Percentiles rank a stretch among this genome's conserved stretches.
These are phyloP conservation scores for Elymus sibiricus DNA, from an alignment of 176 grass and related monocot genomes.

Conservation along the genomic window DNA sequence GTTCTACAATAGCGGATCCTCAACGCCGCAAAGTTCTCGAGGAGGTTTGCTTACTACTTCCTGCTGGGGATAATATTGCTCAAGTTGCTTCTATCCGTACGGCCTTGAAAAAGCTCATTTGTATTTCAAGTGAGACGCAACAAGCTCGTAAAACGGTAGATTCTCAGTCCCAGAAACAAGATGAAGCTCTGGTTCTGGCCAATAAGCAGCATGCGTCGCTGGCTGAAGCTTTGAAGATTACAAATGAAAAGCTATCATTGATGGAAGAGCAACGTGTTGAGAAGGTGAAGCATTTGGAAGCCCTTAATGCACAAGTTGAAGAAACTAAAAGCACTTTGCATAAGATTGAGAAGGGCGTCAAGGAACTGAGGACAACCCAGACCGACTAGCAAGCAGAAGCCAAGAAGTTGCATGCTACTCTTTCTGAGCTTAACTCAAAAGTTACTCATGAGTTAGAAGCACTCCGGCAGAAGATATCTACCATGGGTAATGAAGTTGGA, in stretches of 20 bases:
- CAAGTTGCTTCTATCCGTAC: neutral
- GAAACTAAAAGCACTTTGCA: neutral
- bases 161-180: neutral
- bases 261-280: neutral
- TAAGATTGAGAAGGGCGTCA: neutral
- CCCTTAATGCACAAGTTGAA: neutral
- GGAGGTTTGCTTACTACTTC: too few species aligned
- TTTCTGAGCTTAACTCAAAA: neutral
- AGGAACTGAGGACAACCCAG: neutral
- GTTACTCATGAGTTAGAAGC: neutral
- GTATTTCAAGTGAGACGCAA: neutral
- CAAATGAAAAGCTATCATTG: neutral
- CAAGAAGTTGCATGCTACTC: neutral
- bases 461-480: neutral
- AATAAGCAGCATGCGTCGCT: neutral
- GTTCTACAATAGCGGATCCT: too few species aligned
- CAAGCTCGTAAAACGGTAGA: neutral
- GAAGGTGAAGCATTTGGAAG: neutral
- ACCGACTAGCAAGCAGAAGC: neutral
- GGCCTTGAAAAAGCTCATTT: neutral
- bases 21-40: too few species aligned
- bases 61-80: neutral
- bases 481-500: neutral
- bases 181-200: neutral
- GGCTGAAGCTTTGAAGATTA: neutral